Conservation (phyloP, 306 rosid genomes). For the Lablab purpureus region DNA sequence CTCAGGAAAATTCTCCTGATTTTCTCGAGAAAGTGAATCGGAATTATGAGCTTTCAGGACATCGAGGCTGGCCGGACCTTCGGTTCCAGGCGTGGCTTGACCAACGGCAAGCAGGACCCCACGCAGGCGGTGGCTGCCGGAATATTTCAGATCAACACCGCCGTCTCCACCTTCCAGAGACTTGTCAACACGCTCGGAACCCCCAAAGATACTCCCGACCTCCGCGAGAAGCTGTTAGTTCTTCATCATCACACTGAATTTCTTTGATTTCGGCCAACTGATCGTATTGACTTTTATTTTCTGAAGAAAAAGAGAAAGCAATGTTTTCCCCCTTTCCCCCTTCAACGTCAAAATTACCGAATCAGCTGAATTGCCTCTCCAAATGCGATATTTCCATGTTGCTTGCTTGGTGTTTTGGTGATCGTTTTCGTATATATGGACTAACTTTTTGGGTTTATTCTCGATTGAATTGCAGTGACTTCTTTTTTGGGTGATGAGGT, state of each 20-base stretch:
- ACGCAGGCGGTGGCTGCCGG: slow-evolving; percentile 98
- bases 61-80: slow-evolving; percentile 83
- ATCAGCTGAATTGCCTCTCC: slow-evolving; percentile 17
- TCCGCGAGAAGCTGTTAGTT: slow-evolving; percentile 96
- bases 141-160: slow-evolving; percentile 96
- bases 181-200: slow-evolving; percentile 98
- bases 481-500: neutral
- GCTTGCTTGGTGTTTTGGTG: neutral
- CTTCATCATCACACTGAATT: neutral
- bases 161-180: slow-evolving; percentile 93
- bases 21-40: slow-evolving; percentile 57
- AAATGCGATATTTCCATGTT: neutral
- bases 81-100: slow-evolving; percentile 66
- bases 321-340: neutral
- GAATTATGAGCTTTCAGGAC: slow-evolving; percentile 92
- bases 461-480: slow-evolving; percentile 14
- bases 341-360: neutral
- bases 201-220: slow-evolving; percentile 94
- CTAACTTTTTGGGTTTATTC: slow-evolving; percentile 5
- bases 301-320: neutral
- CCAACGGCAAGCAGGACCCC: slow-evolving; percentile 84
- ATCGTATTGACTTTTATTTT: neutral
- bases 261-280: neutral
- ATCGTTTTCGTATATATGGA: neutral
- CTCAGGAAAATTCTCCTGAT: slow-evolving; percentile 47